Evolutionary conservation across 1,284 basidiomycete genomes (phyloP), one percentile per base, ranked within the genome.

Genomic region (Leccinum pachyderme): DNA sequence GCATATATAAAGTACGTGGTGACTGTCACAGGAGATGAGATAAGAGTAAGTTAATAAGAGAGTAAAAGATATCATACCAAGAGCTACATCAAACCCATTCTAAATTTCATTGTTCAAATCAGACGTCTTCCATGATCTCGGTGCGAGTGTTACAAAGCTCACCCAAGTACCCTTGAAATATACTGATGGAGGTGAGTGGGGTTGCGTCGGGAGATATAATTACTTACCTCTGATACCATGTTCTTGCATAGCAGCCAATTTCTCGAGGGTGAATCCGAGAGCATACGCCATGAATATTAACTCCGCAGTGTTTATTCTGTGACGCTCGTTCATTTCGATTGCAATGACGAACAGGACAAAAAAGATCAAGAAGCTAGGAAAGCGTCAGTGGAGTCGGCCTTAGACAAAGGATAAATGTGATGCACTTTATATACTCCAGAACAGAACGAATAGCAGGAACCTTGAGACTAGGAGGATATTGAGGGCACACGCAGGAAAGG

Each of bases 181-280:
- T 11, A 91, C 88, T 89, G 46, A 11, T 8, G 65, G 52, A 66
- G 61, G 18, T 75, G 67, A 75, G 60, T 28, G 28, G 33, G 41
- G 39, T 32, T 56, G 56, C 46, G 32, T 22, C 8, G 18, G 8
- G 7, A 9, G 3, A 4, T 6, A 12, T 28, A 12, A 54, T 32
- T 8, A 53, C 66, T 6, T 59, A 83, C 90, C 87, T 81, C 82
- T 86, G 51, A 96, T 82, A 1, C 95, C 94, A 66, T 95, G 94
- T 69, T 97, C 95, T 68, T 96, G 91, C 83, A 96, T 91, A 3
- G 93, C 88, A 8, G 95, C 95, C 12, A 95, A 76, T 69, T 95
- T 96, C 70, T 98, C 95, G 5, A 98, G 76, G 0, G 90, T 85
- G 70, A 97, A 97, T 0, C 94, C 92, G 35, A 93, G 75, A 0